Conservation (phyloP, 2,329 filamentous ascomycete genomes). For the Trichoderma sp. region DNA sequence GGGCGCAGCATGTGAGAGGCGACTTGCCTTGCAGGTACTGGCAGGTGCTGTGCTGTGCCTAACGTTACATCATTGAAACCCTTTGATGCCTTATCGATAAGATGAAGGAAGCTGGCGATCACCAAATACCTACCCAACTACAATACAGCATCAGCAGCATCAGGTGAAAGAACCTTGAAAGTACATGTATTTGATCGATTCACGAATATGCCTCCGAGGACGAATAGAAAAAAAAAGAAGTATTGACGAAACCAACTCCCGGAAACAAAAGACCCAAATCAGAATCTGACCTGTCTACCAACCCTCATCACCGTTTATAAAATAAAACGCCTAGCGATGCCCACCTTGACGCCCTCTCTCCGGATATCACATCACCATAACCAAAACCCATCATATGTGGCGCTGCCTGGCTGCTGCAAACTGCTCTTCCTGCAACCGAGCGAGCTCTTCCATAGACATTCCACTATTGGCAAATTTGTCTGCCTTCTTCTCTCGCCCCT, state of each 20-base stretch:
- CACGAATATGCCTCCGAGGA: background rate
- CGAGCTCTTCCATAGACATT: conserved; percentile 85
- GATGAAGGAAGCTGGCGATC: background rate
- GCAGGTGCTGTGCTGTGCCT: background rate
- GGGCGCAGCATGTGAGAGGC: conserved; percentile 19
- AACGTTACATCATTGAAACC: conserved; percentile 19
- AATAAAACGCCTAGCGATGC: conserved; percentile 40
- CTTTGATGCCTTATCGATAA: conserved; percentile 24
- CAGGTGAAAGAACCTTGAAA: background rate
- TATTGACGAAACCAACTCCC: background rate
- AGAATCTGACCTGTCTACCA: conserved; percentile 13
- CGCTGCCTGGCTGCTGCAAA: conserved; percentile 70
- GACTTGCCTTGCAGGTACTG: background rate
- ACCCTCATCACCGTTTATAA: conserved; percentile 18
- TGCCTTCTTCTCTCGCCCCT: conserved; percentile 95
- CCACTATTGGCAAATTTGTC: conserved; percentile 97
- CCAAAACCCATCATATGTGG: conserved; percentile 29
- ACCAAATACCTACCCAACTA: background rate
- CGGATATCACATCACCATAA: conserved; percentile 10
- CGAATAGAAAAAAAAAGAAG: background rate
- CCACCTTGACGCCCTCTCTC: conserved; percentile 29
- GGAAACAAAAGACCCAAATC: background rate
- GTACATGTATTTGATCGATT: background rate
- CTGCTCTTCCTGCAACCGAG: conserved; percentile 85
- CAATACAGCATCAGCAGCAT: background rate